Evolutionary conservation across 192 early-diverging fungal species (phyloP), one percentile per base, ranked within the genome.

Genomic region (Jimgerdemannia flammicorona): DNA sequence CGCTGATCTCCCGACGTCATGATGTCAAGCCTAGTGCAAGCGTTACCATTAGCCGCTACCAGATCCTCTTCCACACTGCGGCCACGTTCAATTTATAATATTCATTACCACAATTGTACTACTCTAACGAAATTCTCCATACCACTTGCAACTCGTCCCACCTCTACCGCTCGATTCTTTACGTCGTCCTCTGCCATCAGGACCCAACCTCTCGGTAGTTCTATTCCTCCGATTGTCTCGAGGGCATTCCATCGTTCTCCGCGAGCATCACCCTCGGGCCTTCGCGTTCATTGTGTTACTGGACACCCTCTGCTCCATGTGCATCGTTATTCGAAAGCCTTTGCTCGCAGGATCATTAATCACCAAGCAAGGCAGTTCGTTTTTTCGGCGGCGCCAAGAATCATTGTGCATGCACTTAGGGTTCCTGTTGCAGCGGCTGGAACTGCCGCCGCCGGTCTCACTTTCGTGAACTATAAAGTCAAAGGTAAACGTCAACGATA

Each of bases 401-500:
- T 86, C 41, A 64, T 87, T 4, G 74, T 86, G 42, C 78, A 77
- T 78, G 78, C 85, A 9, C 69, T 93, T 40, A 79, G 89, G 11
- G 44, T 94, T 7, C 91, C 91, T 17, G 74, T 90, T 3, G 83
- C 86, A 40, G 84, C 87, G 3, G 84, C 85, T 10, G 90, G 87
- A 0, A 87, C 87, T 11, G 86, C 87, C 4, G 84, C 85, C 42
- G 90, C 90, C 20, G 86, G 84, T 65, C 79, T 87, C 8, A 86
- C 89, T 17, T 85, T 90, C 70, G 88, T 89, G 3, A 84, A 90
- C 63, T 89, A 90, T 71, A 91, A 91, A 78, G 54, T 90, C 49
- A 80, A 84, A 79, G 88, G 85, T 86, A 83, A 64, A 40, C 39
- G 3, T 11, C 43, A 18, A 75, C n/a, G 39, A 59, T 6, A 6